These are phyloP conservation scores for Candida maesae DNA, from an alignment of 805 yeast genomes.

Conservation along the genomic window DNA sequence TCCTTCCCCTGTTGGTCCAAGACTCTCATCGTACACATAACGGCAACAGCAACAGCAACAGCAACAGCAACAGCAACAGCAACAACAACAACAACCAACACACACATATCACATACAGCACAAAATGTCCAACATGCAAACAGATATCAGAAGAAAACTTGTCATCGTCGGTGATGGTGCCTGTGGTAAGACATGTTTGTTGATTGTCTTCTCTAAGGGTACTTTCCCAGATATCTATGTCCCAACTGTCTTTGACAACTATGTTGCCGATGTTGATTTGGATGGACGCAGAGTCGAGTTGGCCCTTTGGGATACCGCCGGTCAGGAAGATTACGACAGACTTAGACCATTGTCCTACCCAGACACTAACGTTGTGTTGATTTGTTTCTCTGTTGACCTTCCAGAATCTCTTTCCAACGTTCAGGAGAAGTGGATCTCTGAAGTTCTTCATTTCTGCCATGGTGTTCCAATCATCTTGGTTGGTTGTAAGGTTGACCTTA, in stretches of 20 bases:
- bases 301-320: constrained; percentile 98
- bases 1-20: no score
- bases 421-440: constrained; percentile 94
- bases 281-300: constrained; percentile 90
- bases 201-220: constrained; percentile 82
- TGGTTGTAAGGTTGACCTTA: constrained; percentile 87
- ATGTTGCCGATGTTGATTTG: constrained; percentile 92
- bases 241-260: constrained; percentile 96
- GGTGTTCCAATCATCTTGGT: constrained; percentile 90
- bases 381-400: constrained; percentile 86
- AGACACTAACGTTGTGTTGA: constrained; percentile 85
- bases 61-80: no score
- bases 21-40: no score
- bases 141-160: constrained; percentile 62
- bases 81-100: neutral
- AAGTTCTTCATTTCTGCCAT: constrained; percentile 89
- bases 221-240: constrained; percentile 93
- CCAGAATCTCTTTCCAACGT: constrained; percentile 93
- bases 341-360: constrained; percentile 89
- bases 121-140: constrained; percentile 27
- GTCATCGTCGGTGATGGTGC: constrained; percentile 98
- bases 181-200: constrained; percentile 91
- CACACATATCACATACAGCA: neutral
- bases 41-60: no score
- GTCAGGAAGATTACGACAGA: constrained; percentile 97